Base-by-base conservation (phyloP, 2,329 filamentous ascomycete genomes). In the Colletotrichum orchidophilum region DNA sequence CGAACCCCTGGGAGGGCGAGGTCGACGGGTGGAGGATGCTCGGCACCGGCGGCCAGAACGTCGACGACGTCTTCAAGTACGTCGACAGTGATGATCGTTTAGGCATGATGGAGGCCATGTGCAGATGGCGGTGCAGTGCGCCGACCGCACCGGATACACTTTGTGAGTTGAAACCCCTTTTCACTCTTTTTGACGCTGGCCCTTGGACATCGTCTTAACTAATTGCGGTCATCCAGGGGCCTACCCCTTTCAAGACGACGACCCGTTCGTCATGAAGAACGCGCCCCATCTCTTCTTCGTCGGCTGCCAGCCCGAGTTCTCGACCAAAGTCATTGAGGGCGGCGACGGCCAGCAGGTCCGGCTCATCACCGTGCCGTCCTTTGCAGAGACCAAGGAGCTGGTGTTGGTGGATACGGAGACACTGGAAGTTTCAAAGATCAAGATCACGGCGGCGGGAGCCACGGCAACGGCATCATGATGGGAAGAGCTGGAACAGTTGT, bases 71-170 rank as follows among this genome's bases (percentile, higher is more conserved):
- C 3, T 94, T 95, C 81, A 96, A 96, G 80, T 99, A 99, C 78
- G 88, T 98, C 29, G 90, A 92, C 68, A 91, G 90, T 42, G 90
- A 94, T 52, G 91, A 95, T 75, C 85, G 95, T 24, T 78, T 98
- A 29, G 92, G 92, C 57, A 94, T 98, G 88, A 96, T 98, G 93
- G 96, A 98, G 81, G 92, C 92, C 68, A 96, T 97, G 90, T 91
- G 97, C 75, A 88, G 95, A 70, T 99, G 96, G 96, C 89, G 96
- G 73, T 94, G 94, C 78, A 91, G 91, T 74, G 96, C 96, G 5
- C 96, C 96, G 1, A 99, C 96, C 0, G 96, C 96, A 1, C 96
- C 97, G 0, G 97, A 99, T 81, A 99, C 97, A 0, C 80, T 99
- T 53, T 97, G 95, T 96, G 86, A 86, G 93, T 85, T 27, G 7